These are phyloP conservation scores for Nepenthes alata DNA, from an alignment of 179 eudicot genomes.

Conservation along the genomic window DNA sequence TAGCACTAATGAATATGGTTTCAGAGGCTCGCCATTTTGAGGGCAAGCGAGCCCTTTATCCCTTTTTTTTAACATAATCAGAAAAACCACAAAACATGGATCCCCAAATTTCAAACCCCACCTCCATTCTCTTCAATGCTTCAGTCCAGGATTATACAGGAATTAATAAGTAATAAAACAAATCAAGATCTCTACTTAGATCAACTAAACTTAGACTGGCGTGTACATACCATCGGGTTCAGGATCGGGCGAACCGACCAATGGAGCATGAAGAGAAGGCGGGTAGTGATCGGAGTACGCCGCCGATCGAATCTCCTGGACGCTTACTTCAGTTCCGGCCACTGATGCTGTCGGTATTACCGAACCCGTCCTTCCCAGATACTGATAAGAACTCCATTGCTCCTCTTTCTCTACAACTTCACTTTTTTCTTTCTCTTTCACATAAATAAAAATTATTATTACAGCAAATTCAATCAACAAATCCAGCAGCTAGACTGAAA, in stretches of 20 bases:
- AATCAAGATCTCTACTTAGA: too few species aligned
- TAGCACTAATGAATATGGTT: too few species aligned
- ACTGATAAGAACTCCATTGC: constrained; percentile 50
- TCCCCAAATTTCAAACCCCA: too few species aligned
- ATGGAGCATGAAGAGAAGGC: constrained; percentile 69
- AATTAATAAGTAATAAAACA: too few species aligned
- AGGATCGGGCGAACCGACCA: constrained; percentile 43
- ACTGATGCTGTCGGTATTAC: constrained; percentile 31
- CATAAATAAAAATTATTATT: not conserved
- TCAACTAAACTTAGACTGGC: not conserved
- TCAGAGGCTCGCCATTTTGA: too few species aligned
- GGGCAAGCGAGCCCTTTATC: too few species aligned
- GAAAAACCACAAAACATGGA: too few species aligned
- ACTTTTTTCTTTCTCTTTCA: constrained; percentile 13
- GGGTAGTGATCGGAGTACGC: constrained; percentile 44
- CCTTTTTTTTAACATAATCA: too few species aligned
- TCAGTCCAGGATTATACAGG: too few species aligned
- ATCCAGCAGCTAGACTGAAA: not conserved
- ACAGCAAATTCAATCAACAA: not conserved
- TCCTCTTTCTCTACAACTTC: constrained; percentile 19
- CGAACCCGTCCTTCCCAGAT: constrained; percentile 53
- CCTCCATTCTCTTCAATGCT: too few species aligned
- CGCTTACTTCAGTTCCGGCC: constrained; percentile 55
- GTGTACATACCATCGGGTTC: constrained; percentile 32
- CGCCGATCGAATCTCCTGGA: constrained; percentile 68